Percentiles rank a stretch among this genome's conserved stretches.
Evolutionary conservation across 2,329 filamentous ascomycete genomes (phyloP).

Genomic region (Cryphonectria nitschkei): DNA sequence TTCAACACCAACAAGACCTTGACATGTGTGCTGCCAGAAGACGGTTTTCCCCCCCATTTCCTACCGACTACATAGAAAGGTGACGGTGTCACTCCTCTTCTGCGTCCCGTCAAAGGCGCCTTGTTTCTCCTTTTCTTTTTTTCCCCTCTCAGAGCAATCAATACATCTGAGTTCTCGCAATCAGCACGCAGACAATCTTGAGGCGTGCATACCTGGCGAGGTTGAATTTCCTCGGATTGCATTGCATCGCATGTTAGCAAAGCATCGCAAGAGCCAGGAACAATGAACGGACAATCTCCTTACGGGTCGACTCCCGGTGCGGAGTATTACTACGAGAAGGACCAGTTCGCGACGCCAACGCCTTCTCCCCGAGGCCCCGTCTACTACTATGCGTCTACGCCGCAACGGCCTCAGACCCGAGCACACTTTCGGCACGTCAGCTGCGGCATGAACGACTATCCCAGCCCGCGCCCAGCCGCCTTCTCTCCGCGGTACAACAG

Average conservation of each 20-base stretch:
- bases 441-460: constrained; percentile 45
- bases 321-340: constrained; percentile 56
- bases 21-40: constrained; percentile 62
- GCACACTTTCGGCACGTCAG: constrained; percentile 52
- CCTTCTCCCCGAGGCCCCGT: constrained; percentile 56
- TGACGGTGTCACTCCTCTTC: constrained; percentile 56
- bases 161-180: not conserved
- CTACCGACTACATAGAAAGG: constrained; percentile 65
- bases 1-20: constrained; percentile 44
- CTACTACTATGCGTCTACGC: constrained; percentile 50
- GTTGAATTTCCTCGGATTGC: constrained; percentile 28
- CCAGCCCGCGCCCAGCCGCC: constrained; percentile 50
- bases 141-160: not conserved
- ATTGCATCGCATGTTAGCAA: constrained; percentile 36
- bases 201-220: not conserved
- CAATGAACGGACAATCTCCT: constrained; percentile 49
- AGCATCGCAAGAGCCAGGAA: constrained; percentile 41
- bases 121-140: constrained; percentile 31
- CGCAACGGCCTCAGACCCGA: constrained; percentile 58
- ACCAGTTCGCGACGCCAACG: constrained; percentile 54
- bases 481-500: constrained; percentile 66
- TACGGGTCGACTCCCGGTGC: constrained; percentile 53
- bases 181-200: not conserved
- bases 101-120: constrained; percentile 53
- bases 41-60: constrained; percentile 58